Conservation (phyloP, 352 stramenopile genomes). For the Globisporangium alternatum region DNA sequence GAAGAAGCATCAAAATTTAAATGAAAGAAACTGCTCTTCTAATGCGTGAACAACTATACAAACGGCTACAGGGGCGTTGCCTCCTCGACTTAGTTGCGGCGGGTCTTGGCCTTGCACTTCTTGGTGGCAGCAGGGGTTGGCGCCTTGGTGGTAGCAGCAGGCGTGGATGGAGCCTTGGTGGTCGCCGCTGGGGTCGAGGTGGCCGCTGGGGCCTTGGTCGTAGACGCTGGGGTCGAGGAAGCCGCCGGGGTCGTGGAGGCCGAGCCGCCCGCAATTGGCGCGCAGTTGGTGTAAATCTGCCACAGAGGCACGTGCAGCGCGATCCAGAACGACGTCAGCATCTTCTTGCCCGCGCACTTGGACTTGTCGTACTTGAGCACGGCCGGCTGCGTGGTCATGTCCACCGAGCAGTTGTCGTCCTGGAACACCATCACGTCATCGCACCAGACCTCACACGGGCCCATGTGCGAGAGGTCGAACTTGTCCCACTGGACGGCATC, state of each 20-base stretch:
- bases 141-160: slow-evolving; percentile 7
- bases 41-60: background rate
- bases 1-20: too few relatives aligned
- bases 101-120: slow-evolving; percentile 18
- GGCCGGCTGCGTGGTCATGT: slow-evolving; percentile 26
- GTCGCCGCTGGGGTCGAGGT: slow-evolving; percentile 3
- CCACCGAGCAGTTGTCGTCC: slow-evolving; percentile 39
- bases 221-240: slow-evolving; percentile 2
- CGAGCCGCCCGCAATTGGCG: slow-evolving; percentile 27
- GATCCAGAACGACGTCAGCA: slow-evolving; percentile 36
- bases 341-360: slow-evolving; percentile 31
- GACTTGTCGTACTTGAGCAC: slow-evolving; percentile 40
- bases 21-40: slow-evolving; percentile 8
- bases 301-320: slow-evolving; percentile 39
- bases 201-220: background rate
- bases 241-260: background rate
- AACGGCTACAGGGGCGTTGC: too few relatives aligned
- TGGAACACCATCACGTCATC: slow-evolving; percentile 39
- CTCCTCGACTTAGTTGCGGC: slow-evolving; percentile 19
- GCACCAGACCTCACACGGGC: slow-evolving; percentile 53
- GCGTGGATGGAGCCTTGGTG: background rate
- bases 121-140: slow-evolving; percentile 10
- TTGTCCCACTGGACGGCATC: slow-evolving; percentile 39
- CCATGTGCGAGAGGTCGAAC: slow-evolving; percentile 33
- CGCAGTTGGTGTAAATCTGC: slow-evolving; percentile 54